These are phyloP conservation scores for Sporodiniella umbellata DNA, from an alignment of 371 early-diverging fungal genomes.

Conservation along the genomic window DNA sequence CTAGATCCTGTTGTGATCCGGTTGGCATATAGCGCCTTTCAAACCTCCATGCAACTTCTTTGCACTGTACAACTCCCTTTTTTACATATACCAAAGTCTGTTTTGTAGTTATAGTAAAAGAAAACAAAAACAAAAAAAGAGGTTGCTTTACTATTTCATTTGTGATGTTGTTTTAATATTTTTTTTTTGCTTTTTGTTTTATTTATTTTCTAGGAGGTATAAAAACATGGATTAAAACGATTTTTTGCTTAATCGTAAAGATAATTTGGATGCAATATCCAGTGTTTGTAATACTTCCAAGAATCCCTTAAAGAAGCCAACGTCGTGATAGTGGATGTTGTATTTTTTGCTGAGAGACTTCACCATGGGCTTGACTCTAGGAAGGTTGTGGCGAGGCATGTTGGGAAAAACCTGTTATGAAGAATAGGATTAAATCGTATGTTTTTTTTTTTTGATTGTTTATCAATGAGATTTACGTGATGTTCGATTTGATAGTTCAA, in stretches of 20 bases:
- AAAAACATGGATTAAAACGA: slow-evolving; percentile 23
- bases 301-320: slow-evolving; percentile 69
- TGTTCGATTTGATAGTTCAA: slow-evolving; percentile 85
- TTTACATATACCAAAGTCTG: no score
- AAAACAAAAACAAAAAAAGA: no score
- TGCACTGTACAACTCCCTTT: no score
- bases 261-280: slow-evolving; percentile 56
- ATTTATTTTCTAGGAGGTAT: not conserved
- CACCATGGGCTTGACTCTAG: slow-evolving; percentile 63
- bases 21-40: no score
- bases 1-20: no score
- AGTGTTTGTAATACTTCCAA: slow-evolving; percentile 70
- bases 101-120: no score
- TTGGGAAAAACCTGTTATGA: slow-evolving; percentile 74
- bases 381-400: slow-evolving; percentile 77
- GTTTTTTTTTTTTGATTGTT: not conserved
- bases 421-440: not conserved
- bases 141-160: no score
- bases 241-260: slow-evolving; percentile 51
- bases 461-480: slow-evolving; percentile 56
- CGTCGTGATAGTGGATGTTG: slow-evolving; percentile 66
- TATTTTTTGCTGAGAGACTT: slow-evolving; percentile 72
- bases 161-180: not conserved
- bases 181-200: not conserved
- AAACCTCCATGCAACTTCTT: no score